Conservation (phyloP, 768 basidiomycete genomes). For the Kwoniella heveanensis region DNA sequence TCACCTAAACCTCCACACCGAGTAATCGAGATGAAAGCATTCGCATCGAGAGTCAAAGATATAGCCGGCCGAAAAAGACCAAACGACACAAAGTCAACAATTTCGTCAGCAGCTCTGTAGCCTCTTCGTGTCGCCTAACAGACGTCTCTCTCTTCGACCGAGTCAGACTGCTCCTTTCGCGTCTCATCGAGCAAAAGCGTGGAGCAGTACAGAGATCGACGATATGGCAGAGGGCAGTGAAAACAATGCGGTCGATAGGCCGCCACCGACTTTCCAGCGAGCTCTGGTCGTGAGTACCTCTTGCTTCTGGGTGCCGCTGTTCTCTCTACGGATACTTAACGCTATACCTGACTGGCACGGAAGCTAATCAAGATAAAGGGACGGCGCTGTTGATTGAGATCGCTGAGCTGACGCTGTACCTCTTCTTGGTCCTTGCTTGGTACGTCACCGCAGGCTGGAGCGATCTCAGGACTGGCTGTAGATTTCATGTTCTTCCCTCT, state of each 20-base stretch:
- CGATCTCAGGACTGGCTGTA: slow-evolving; percentile 86
- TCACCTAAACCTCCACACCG: not conserved
- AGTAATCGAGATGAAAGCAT: not conserved
- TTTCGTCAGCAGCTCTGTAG: no score
- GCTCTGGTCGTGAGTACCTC: slow-evolving; percentile 13
- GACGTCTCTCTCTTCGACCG: no score
- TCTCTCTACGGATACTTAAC: no score
- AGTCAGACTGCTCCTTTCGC: no score
- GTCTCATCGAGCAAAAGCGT: not conserved
- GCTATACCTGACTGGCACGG: no score
- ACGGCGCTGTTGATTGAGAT: no score
- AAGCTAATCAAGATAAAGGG: no score
- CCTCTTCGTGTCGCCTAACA: no score
- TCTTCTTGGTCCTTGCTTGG: not conserved
- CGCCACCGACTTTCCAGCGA: slow-evolving; percentile 17
- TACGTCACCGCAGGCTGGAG: slow-evolving; percentile 76
- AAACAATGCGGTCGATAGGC: not conserved
- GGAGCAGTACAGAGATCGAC: no score
- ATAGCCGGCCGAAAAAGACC: not conserved
- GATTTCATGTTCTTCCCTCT: slow-evolving; percentile 96
- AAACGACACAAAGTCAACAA: no score
- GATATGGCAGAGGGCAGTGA: not conserved
- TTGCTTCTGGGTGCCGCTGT: no score
- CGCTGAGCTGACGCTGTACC: no score
- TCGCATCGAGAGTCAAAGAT: not conserved